Evolutionary conservation across 306 rosid genomes (phyloP), one percentile per base, ranked within the genome.

Genomic region (Trifolium fragiferum): DNA sequence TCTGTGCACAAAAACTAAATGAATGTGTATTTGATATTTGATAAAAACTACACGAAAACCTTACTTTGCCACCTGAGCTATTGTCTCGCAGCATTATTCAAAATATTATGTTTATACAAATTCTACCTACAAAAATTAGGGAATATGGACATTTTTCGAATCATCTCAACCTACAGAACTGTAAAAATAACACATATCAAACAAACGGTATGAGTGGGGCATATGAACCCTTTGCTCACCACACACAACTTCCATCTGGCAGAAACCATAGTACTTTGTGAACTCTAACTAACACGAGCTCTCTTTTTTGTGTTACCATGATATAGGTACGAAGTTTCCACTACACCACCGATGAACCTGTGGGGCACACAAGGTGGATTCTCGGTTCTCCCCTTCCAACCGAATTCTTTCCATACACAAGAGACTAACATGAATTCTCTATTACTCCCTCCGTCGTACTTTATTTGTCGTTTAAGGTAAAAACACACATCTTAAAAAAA

Each of bases 1-100:
- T 35, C 68, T 3, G 7, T 38, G n/a, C 60, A 40, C 49, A 70
- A 15, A 30, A 63, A 40, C 25, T 62, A n/a, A n/a, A n/a, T n/a
- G n/a, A n/a, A n/a, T 66, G 33, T 61, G 46, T 76, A 55, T 50
- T 73, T 43, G 64, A 51, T 76, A 55, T 50, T 73, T 43, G 64
- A 51, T 51, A 43, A 62, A 21, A 76, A 10, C 18, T 25, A 23
- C 32, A 65, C 7, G 5, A 47, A 33, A 72, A n/a, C 35, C 51
- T 60, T 44, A 37, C 25, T 62, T 61, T 60, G 12, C 66, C 40
- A 62, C 15, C 60, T 55, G 62, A 77, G 43, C 33, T 20, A 63
- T 38, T 50, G 43, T 40, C 69, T 60, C 23, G 7, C 38, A 49
- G 30, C 46, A 73, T 40, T 40, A 47, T 38, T 19, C 23, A 54